Base-by-base conservation (phyloP, 768 basidiomycete species). In the Phaeolepiota aurea region DNA sequence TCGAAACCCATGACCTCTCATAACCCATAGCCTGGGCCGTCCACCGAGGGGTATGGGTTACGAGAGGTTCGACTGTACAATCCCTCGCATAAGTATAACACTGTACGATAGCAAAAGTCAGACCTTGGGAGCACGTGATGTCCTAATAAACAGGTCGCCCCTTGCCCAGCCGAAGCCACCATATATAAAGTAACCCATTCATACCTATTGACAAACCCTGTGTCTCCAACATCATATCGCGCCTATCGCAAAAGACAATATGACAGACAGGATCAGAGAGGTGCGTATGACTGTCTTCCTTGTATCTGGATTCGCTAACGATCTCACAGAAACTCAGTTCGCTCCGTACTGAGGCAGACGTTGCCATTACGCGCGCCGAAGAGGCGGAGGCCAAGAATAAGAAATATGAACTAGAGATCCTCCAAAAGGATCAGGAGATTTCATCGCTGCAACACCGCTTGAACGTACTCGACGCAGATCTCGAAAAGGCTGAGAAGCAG, bases 341-440 rank as follows among this genome's bases (percentile, higher is more conserved):
- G 32, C 78, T 97, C 51, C 89, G 91, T 47, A 56, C 59, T 25
- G 93, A 98, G 69, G 91, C 89, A 40, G 96, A 99, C 60, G 55
- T 54, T 38, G 84, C 90, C 31, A 64, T 85, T 42, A 58, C 63
- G 18, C 87, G 96, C 42, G 96, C 94, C 21, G 96, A 99, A 54
- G 72, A 63, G 10, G 88, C 91, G 9, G 94, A 98, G 59, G 68
- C 66, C 3, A 82, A 87, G 71, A 78, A 76, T 70, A 94, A 92
- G 76, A 68, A 71, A 50, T 62, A 66, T 45, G 80, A 91, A 53
- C 88, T 89, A 56, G 46, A 59, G 16, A 53, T 92, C 25, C 75
- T 96, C 13, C 71, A 77, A 54, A 82, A 80, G 54, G 94, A 97
- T 1, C 92, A 98, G 59, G 81, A 83, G 50, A 84, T 90, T 57